These are phyloP conservation scores for Kluyveromyces sp. DNA, from an alignment of 1,139 yeast genomes.

Conservation along the genomic window DNA sequence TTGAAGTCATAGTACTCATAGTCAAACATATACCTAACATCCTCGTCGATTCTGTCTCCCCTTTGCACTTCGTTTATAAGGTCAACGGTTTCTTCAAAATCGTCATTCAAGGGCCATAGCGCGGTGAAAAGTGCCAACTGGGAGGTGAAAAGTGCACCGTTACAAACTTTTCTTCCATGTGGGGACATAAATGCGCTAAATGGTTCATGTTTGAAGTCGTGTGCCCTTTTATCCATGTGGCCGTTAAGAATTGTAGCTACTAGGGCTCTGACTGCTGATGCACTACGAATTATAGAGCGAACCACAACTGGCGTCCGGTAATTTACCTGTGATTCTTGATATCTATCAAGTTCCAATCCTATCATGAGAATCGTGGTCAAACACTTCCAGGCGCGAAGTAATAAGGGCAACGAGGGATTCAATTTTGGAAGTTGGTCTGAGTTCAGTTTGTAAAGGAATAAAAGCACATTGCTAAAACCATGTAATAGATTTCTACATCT, in stretches of 20 bases:
- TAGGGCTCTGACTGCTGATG: constrained; percentile 54
- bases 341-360: constrained; percentile 58
- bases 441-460: constrained; percentile 48
- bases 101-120: constrained; percentile 38
- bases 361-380: constrained; percentile 49
- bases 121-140: constrained; percentile 43
- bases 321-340: constrained; percentile 38
- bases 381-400: constrained; percentile 56
- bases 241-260: constrained; percentile 53
- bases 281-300: constrained; percentile 50
- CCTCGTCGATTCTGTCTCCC: constrained; percentile 66
- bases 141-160: constrained; percentile 52
- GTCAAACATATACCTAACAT: constrained; percentile 63
- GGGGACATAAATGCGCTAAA: constrained; percentile 54
- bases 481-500: constrained; percentile 42
- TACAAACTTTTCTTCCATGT: constrained; percentile 46
- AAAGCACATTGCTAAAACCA: constrained; percentile 44
- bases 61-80: constrained; percentile 50
- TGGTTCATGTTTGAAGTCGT: constrained; percentile 50
- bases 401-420: constrained; percentile 54
- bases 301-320: constrained; percentile 44
- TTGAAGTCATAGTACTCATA: constrained; percentile 40
- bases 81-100: constrained; percentile 43
- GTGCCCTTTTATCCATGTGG: constrained; percentile 32
- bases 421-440: constrained; percentile 28